A percentile compares a stretch with the other conserved stretches of the same genome.
Evolutionary conservation across 805 yeast genomes (phyloP).

Genomic region (Pichia manshurica): DNA sequence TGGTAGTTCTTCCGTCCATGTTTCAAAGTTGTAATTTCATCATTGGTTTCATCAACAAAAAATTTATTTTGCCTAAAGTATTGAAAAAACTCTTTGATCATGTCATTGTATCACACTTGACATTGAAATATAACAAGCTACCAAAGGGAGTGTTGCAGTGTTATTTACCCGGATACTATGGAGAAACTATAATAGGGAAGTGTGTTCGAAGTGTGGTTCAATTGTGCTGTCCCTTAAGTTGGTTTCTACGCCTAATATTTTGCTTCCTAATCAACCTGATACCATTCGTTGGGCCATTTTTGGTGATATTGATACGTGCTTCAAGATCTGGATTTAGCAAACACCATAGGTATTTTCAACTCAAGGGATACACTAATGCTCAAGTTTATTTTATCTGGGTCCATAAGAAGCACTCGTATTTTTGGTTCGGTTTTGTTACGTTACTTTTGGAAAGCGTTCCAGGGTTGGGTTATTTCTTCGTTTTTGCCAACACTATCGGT

Average conservation of each 20-base stretch:
- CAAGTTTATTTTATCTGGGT: slow-evolving; percentile 37
- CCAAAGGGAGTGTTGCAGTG: slow-evolving; percentile 23
- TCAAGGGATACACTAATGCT: slow-evolving; percentile 44
- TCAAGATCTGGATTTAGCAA: slow-evolving; percentile 48
- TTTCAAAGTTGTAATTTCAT: slow-evolving; percentile 30
- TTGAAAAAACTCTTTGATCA: slow-evolving; percentile 29
- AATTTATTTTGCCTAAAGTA: slow-evolving; percentile 30
- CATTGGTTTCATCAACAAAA: slow-evolving; percentile 26
- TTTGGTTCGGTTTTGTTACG: slow-evolving; percentile 48
- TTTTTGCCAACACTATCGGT: slow-evolving; percentile 54
- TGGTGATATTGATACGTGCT: slow-evolving; percentile 46
- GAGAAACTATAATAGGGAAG: slow-evolving; percentile 25
- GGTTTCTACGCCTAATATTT: slow-evolving; percentile 33
- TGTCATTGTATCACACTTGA: slow-evolving; percentile 22
- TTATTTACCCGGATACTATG: slow-evolving; percentile 22
- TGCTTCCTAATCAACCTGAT: slow-evolving; percentile 39
- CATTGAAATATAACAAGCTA: slow-evolving; percentile 20
- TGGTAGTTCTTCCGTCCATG: slow-evolving; percentile 22
- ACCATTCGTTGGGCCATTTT: slow-evolving; percentile 56
- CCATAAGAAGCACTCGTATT: slow-evolving; percentile 30
- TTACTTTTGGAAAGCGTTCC: slow-evolving; percentile 51
- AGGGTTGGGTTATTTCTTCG: slow-evolving; percentile 44
- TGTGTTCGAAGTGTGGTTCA: slow-evolving; percentile 15
- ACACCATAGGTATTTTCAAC: slow-evolving; percentile 51
- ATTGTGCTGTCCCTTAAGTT: slow-evolving; percentile 33